Evolutionary conservation across 2,329 filamentous ascomycete species (phyloP).

Genomic region (Apiospora phragmitis): DNA sequence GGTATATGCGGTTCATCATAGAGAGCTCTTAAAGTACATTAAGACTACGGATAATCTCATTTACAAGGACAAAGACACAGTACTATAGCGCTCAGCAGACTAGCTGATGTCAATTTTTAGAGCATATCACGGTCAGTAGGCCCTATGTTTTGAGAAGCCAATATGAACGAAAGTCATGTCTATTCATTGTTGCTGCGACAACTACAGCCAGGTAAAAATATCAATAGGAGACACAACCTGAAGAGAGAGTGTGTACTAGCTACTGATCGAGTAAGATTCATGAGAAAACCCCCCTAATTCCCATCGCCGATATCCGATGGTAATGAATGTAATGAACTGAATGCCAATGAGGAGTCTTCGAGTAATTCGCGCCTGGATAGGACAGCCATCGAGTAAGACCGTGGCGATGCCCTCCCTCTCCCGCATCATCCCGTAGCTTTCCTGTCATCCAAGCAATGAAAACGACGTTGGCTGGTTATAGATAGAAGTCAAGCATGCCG

Average conservation of each 20-base stretch:
- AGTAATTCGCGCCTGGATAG: background rate
- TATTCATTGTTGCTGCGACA: background rate
- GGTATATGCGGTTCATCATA: too few species aligned
- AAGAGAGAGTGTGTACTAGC: background rate
- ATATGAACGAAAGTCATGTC: background rate
- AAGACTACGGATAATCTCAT: too few species aligned
- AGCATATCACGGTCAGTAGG: background rate
- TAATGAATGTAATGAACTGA: background rate
- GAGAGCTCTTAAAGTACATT: too few species aligned
- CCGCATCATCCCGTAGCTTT: background rate
- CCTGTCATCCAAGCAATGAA: background rate
- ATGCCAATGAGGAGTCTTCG: background rate
- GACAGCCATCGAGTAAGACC: background rate
- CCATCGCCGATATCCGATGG: background rate
- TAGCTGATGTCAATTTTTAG: background rate
- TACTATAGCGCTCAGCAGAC: background rate
- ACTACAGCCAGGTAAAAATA: background rate
- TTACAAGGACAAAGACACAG: background rate
- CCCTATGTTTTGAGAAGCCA: background rate
- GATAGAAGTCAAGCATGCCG: background rate
- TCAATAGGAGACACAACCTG: background rate
- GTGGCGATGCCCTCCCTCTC: background rate
- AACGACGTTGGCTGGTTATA: background rate
- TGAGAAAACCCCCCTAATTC: background rate
- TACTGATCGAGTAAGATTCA: background rate